Evolutionary conservation across 1,139 yeast species (phyloP).

Genomic region (Pichia sp.): DNA sequence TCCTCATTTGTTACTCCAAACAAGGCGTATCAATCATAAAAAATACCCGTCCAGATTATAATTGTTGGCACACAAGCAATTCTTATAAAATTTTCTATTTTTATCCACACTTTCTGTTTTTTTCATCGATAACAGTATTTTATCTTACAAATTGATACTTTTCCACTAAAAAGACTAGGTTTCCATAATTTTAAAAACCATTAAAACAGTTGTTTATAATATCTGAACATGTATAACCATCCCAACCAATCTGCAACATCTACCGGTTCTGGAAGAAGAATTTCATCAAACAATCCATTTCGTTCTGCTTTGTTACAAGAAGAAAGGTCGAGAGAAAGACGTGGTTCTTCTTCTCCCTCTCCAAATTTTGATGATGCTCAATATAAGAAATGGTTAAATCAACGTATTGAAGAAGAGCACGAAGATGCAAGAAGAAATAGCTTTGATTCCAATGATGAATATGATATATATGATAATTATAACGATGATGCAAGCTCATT

Average conservation of each 20-base stretch:
- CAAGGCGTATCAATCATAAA: background rate
- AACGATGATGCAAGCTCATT: conserved; percentile 12
- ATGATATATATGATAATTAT: conserved; percentile 6
- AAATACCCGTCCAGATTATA: background rate
- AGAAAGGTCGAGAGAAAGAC: conserved; percentile 16
- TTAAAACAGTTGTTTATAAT: too few species aligned
- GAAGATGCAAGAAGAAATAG: conserved; percentile 10
- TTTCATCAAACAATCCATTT: conserved; percentile 30
- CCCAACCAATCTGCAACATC: conserved; percentile 27
- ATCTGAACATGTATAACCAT: conserved; percentile 23
- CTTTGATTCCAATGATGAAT: conserved; percentile 3
- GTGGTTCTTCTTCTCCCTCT: conserved; percentile 3
- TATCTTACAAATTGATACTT: background rate
- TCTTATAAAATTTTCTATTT: background rate
- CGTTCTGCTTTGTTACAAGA: conserved; percentile 28
- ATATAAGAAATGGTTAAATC: conserved; percentile 26
- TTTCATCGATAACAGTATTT: background rate
- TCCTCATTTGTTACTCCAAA: background rate
- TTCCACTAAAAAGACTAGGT: too few species aligned
- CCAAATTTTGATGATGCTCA: conserved; percentile 21
- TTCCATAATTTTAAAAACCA: background rate
- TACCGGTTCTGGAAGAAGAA: conserved; percentile 26
- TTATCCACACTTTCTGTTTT: background rate
- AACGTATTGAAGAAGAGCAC: conserved; percentile 22
- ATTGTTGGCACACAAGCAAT: too few species aligned